These are phyloP conservation scores for Monilinia aucupariae DNA, from an alignment of 2,329 filamentous ascomycete genomes.

Conservation along the genomic window DNA sequence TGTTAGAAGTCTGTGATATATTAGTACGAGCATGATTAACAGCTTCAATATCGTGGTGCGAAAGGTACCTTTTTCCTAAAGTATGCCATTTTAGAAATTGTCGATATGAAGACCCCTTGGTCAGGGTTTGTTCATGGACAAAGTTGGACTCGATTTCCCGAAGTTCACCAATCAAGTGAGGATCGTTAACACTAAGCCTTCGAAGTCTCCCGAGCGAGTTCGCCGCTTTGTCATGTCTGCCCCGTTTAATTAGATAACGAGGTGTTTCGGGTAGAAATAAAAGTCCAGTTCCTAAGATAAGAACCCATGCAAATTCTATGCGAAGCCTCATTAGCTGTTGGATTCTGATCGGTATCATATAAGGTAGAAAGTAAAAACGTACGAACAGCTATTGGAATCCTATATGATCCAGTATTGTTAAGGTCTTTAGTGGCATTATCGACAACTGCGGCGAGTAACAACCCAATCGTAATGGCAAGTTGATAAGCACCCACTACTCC, in stretches of 20 bases:
- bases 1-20: neutral
- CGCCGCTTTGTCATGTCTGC: constrained; percentile 38
- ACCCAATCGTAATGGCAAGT: constrained; percentile 74
- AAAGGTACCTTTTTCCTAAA: constrained; percentile 5
- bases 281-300: constrained; percentile 14
- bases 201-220: constrained; percentile 65
- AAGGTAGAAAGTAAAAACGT: neutral
- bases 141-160: constrained; percentile 10
- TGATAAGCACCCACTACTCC: constrained; percentile 53
- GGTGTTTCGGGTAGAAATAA: constrained; percentile 36
- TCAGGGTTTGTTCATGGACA: constrained; percentile 4
- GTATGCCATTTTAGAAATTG: constrained; percentile 15
- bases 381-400: constrained; percentile 69
- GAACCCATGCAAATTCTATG: constrained; percentile 63
- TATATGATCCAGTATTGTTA: constrained; percentile 61
- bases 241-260: constrained; percentile 36
- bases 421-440: constrained; percentile 63
- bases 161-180: neutral
- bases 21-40: neutral
- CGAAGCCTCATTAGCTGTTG: neutral
- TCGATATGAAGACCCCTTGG: constrained; percentile 8
- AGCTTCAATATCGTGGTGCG: too few relatives aligned
- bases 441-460: constrained; percentile 69
- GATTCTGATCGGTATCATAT: neutral
- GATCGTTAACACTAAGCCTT: constrained; percentile 47